phyloP scores from a whole-genome alignment of 2,329 filamentous ascomycete genomes.

The Gnomoniopsis sp. region DNA sequence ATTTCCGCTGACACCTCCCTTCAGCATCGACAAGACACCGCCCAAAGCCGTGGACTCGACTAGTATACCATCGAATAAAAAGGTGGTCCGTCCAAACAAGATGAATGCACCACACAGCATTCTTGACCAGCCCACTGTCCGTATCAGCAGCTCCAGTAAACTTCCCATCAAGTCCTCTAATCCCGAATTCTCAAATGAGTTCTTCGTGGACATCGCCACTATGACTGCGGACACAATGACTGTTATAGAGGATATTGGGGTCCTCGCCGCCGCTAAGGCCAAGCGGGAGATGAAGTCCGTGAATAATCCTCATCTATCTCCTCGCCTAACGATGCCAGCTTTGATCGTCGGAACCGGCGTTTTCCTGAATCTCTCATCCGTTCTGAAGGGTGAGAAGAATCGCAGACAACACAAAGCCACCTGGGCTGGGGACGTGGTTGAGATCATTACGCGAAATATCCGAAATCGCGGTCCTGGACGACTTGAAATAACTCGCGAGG shows the following conservation, averaged over 20 bases:
- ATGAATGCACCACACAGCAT: conserved; percentile 8
- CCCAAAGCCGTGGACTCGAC: not conserved
- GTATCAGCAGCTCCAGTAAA: conserved; percentile 29
- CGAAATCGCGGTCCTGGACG: conserved; percentile 14
- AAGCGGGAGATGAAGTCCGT: conserved; percentile 22
- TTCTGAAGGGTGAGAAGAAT: conserved; percentile 20
- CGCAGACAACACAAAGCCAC: conserved; percentile 28
- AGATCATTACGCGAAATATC: conserved; percentile 49
- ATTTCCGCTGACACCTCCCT: not conserved
- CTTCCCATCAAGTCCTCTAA: conserved; percentile 20
- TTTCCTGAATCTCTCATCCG: conserved; percentile 25
- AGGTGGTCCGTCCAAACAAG: not conserved
- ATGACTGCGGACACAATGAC: conserved; percentile 50
- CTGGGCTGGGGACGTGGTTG: conserved; percentile 60
- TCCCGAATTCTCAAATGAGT: conserved; percentile 42
- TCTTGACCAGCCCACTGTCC: conserved; percentile 22
- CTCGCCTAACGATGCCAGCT: conserved; percentile 44
- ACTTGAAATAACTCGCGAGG: conserved; percentile 45
- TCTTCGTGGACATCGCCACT: conserved; percentile 51
- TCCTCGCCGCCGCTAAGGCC: not conserved
- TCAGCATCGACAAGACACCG: conserved; percentile 1
- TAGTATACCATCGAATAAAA: not conserved
- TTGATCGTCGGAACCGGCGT: conserved; percentile 48
- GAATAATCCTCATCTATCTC: conserved; percentile 36
- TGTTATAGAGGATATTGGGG: conserved; percentile 29